These are phyloP conservation scores for Fagopyrum homotropicum DNA, from an alignment of 148 eudicot genomes.

Conservation along the genomic window DNA sequence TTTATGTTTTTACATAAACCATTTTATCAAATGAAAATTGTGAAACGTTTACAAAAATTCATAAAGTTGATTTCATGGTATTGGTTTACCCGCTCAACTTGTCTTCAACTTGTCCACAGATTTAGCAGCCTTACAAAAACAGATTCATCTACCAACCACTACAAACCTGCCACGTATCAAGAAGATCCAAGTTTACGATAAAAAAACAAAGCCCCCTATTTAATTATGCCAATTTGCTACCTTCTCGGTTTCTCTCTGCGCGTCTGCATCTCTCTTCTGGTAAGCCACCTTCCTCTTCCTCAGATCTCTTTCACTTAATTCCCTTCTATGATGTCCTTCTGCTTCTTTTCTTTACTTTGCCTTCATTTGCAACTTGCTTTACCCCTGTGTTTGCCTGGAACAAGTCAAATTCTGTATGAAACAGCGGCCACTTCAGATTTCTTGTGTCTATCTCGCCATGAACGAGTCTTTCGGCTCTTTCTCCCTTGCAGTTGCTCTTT, in stretches of 20 bases:
- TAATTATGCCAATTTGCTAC: slow-evolving; percentile 1
- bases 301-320: background rate
- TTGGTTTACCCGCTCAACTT: too few species aligned
- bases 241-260: background rate
- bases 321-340: background rate
- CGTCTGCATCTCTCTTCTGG: slow-evolving; percentile 15
- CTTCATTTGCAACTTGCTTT: background rate
- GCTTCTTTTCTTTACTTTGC: background rate
- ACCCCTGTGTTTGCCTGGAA: background rate
- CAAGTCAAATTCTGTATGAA: background rate
- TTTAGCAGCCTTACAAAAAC: too few species aligned
- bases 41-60: too few species aligned
- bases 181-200: too few species aligned
- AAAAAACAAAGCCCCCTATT: too few species aligned
- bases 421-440: background rate
- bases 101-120: too few species aligned
- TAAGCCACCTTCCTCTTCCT: slow-evolving; percentile 10
- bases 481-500: background rate
- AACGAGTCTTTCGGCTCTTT: background rate
- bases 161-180: too few species aligned
- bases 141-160: too few species aligned
- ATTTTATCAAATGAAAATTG: too few species aligned
- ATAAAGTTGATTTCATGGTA: too few species aligned
- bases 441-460: background rate
- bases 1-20: too few species aligned